Evolutionary conservation across 106 monocot species (phyloP).

Genomic region (Cymbidium sinense): DNA sequence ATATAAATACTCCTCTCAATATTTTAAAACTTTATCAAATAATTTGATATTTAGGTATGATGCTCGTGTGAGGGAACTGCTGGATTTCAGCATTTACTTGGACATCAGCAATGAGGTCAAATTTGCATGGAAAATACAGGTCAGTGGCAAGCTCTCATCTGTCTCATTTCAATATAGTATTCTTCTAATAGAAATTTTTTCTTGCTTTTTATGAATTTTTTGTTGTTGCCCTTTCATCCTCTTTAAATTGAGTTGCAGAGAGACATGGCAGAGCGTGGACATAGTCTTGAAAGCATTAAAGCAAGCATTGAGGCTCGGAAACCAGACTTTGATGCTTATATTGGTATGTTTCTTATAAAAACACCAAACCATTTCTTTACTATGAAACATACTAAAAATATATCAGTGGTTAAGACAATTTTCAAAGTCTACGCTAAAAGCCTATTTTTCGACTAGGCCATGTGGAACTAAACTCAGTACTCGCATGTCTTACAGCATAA

Average conservation of each 20-base stretch:
- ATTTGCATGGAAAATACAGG: constrained; percentile 99
- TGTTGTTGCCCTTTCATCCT: background rate
- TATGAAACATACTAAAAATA: too few species aligned
- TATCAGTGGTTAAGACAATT: too few species aligned
- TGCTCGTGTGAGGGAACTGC: constrained; percentile 77
- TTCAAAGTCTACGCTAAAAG: too few species aligned
- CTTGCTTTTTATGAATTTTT: too few species aligned
- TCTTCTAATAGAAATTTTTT: too few species aligned
- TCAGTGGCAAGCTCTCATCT: background rate
- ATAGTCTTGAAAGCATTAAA: constrained; percentile 98
- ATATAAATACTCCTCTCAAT: too few species aligned
- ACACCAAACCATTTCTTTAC: too few species aligned
- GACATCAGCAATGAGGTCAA: constrained; percentile 99
- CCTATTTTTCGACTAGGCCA: too few species aligned
- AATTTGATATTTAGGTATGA: constrained; percentile 42
- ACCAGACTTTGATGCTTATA: constrained; percentile 94
- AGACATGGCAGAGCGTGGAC: constrained; percentile 97
- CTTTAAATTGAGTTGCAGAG: constrained; percentile 34
- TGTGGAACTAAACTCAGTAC: too few species aligned
- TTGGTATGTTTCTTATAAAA: constrained; percentile 41
- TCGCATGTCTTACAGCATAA: too few species aligned
- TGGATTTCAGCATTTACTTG: constrained; percentile 99
- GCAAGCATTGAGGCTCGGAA: constrained; percentile 94
- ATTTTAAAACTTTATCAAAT: too few species aligned
- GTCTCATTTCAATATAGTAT: too few species aligned